Evolutionary conservation across 2,329 filamentous ascomycete species (phyloP).

Genomic region (Fusarium longipes): DNA sequence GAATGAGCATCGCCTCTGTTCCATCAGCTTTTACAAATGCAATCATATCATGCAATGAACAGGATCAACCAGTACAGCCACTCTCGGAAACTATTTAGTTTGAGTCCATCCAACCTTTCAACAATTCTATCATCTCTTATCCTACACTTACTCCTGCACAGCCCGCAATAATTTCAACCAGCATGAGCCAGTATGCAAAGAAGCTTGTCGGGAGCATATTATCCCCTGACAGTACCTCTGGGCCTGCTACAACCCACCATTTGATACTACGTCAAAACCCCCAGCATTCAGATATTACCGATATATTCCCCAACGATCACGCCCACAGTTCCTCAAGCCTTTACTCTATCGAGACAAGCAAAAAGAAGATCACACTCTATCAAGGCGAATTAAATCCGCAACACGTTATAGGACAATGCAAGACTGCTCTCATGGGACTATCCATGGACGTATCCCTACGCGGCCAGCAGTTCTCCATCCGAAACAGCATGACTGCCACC

Average conservation of each 20-base stretch:
- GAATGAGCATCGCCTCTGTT: neutral
- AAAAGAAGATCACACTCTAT: neutral
- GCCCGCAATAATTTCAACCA: neutral
- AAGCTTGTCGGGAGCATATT: neutral
- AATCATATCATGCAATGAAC: neutral
- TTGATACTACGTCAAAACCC: neutral
- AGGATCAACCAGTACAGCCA: neutral
- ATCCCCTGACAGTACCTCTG: neutral
- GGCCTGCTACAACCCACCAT: neutral
- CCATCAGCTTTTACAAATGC: neutral
- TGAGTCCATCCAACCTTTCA: neutral
- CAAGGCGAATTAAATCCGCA: neutral
- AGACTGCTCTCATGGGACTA: neutral
- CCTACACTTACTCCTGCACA: neutral
- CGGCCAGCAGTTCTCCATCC: neutral
- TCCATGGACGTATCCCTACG: neutral
- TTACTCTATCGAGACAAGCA: neutral
- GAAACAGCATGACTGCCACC: neutral
- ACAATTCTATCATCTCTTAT: neutral
- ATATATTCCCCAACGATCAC: neutral
- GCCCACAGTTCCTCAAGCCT: neutral
- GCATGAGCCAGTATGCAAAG: neutral
- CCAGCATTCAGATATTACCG: neutral
- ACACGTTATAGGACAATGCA: neutral
- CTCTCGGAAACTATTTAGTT: neutral